Evolutionary conservation across 495 filamentous ascomycete genomes (phyloP).

Genomic region (Penicillium odoratum): DNA sequence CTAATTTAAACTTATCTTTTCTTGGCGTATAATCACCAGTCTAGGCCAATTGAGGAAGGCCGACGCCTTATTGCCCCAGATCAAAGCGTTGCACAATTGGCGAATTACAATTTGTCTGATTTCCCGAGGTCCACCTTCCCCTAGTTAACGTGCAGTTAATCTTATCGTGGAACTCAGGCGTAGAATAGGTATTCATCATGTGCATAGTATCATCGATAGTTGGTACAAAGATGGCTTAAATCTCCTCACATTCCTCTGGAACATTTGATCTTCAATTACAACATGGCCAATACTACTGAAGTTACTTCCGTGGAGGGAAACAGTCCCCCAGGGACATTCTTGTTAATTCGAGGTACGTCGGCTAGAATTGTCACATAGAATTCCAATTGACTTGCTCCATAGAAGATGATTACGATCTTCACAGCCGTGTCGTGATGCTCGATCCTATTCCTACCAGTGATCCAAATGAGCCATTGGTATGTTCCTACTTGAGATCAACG

Average conservation of each 20-base stretch:
- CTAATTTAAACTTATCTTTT: neutral
- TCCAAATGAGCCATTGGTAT: slow-evolving; percentile 38
- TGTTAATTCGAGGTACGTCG: slow-evolving; percentile 29
- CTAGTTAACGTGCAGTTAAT: too few species aligned
- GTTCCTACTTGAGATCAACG: neutral
- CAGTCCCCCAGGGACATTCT: slow-evolving; percentile 34
- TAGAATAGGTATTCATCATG: neutral
- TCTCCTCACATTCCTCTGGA: neutral
- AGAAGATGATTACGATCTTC: slow-evolving; percentile 24
- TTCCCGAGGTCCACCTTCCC: neutral
- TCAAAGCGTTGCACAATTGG: neutral
- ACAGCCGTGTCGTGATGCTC: slow-evolving; percentile 24
- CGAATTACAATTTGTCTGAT: neutral
- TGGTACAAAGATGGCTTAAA: neutral
- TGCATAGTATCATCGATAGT: neutral
- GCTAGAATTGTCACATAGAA: neutral
- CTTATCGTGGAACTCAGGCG: neutral
- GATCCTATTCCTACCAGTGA: slow-evolving; percentile 33
- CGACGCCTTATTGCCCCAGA: slow-evolving; percentile 6
- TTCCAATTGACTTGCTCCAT: neutral
- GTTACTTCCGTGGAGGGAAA: slow-evolving; percentile 4
- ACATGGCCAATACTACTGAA: slow-evolving; percentile 14
- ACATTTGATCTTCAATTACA: neutral
- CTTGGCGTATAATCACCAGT: neutral
- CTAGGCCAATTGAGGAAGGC: slow-evolving; percentile 14